Evolutionary conservation across 176 grass and related monocot genomes (phyloP), one percentile per base, ranked within the genome.

Genomic region (Echinochloa phyllopogon): DNA sequence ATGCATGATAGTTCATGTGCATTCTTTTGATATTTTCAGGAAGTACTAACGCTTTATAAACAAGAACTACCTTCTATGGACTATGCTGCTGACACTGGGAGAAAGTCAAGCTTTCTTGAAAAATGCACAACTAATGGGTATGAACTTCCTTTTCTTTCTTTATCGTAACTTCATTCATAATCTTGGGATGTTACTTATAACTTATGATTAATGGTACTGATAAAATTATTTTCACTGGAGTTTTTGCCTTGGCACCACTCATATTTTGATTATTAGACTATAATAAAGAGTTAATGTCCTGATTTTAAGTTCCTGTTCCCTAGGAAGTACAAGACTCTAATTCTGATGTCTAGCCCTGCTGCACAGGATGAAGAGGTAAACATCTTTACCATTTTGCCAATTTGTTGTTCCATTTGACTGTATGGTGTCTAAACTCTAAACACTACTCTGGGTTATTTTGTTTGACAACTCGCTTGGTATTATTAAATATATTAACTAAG

Each of bases 61-160:
- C 74, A 94, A 86, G 95, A 97, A 48, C 92, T 94, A 78, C 92
- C 95, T 81, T 77, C 88, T 43, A 97, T 94, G 95, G 85, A 87
- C 82, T 94, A 89, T 84, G 95, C 88, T 85, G 95, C 95, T 78
- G 78, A 94, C 75, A 97, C 92, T 42, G 90, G 90, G 75, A 93
- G 48, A 49, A 94, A 93, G 63, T 94, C 95, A 44, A 79, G 87
- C 24, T 97, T 97, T 86, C 90, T 94, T 0, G 84, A 97, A 81
- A 91, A 87, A 78, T 94, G 92, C 57, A 75, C 90, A 79, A 75
- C 80, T 47, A 81, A 80, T 48, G 86, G 95, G 95, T 97, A 87
- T 29, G 47, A 10, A 56, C 42, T 38, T 49, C 48, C 17, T 52
- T 75, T 47, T 75, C 79, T 23, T 53, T 57, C 38, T 78, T 14